Evolutionary conservation across 371 early-diverging fungal genomes (phyloP).

Genomic region (Mortierella polycephala): DNA sequence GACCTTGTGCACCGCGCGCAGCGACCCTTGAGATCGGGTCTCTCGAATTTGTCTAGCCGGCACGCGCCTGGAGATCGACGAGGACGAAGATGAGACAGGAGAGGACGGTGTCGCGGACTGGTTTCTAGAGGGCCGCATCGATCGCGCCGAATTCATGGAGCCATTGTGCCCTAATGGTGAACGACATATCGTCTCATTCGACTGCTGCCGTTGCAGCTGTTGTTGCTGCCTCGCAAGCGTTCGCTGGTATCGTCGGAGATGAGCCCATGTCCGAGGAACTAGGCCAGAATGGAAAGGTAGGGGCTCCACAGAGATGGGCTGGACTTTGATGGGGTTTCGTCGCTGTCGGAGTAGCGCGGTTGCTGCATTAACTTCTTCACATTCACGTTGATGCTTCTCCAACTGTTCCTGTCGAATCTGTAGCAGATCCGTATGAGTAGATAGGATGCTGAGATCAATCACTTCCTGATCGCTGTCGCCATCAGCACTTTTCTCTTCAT

Average conservation of each 20-base stretch:
- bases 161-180: no score
- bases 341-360: not conserved
- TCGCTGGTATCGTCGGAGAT: constrained; percentile 34
- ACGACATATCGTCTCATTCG: not conserved
- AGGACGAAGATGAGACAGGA: not conserved
- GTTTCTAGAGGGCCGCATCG: constrained; percentile 1
- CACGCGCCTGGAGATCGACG: constrained; percentile 11
- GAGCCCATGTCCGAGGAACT: constrained; percentile 30
- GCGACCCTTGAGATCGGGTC: constrained; percentile 29
- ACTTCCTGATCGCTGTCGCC: constrained; percentile 42
- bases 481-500: constrained; percentile 10
- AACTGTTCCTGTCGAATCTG: constrained; percentile 23
- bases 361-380: not conserved
- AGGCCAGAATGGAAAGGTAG: constrained; percentile 43
- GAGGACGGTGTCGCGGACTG: constrained; percentile 10
- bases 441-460: constrained; percentile 20
- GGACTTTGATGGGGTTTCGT: constrained; percentile 42
- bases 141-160: not conserved
- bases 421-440: constrained; percentile 21
- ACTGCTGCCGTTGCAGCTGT: constrained; percentile 9
- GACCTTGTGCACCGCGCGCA: constrained; percentile 27
- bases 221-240: constrained; percentile 18
- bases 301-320: constrained; percentile 45
- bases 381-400: constrained; percentile 15
- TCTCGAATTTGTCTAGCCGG: constrained; percentile 18